Base-by-base conservation (phyloP, 106 monocot species). In the Dioscorea alata region DNA sequence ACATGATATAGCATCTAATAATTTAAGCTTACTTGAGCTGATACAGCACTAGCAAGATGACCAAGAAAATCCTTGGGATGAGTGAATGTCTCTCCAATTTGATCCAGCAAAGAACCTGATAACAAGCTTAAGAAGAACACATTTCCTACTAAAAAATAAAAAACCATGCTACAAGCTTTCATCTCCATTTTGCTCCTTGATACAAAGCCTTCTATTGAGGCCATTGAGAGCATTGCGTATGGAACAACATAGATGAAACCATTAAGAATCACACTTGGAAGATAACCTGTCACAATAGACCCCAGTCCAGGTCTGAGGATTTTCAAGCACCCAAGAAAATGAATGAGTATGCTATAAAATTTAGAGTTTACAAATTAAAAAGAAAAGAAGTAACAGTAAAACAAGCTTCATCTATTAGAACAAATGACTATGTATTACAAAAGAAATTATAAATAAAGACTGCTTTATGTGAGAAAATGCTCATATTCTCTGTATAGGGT, bases 101-200 rank as follows among this genome's bases (percentile, higher is more conserved):
- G 83, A 68, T 84, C 69, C 16, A 90, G 69, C 53, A 90, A 70
- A 63, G 90, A 90, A 2, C 90, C 90, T 31, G 90, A 90, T 56
- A 90, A 59, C 53, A 90, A 71, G 68, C 90, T 90, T 53, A 90
- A 74, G 71, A 86, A 90, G 75, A 90, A 90, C 10, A 86, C 86
- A 84, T 90, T 90, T 61, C 90, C 86, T 8, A 90, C 66, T 71
- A 90, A 79, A 65, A 90, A 90, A 81, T 90, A 90, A 69, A 90
- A 90, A 23, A 90, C 90, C 90, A 90, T 90, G 81, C 69, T 84
- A 48, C 90, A 90, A 33, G 83, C 73, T 79, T 78, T 86, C 18
- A 90, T 83, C 72, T 90, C 83, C 60, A 72, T 81, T 49, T 65
- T 72, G 73, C 86, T 90, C 62, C 73, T 75, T 23, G 86, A 83